phyloP scores from a whole-genome alignment of 2,329 filamentous ascomycete genomes.

The Taxawa tesnikishii region DNA sequence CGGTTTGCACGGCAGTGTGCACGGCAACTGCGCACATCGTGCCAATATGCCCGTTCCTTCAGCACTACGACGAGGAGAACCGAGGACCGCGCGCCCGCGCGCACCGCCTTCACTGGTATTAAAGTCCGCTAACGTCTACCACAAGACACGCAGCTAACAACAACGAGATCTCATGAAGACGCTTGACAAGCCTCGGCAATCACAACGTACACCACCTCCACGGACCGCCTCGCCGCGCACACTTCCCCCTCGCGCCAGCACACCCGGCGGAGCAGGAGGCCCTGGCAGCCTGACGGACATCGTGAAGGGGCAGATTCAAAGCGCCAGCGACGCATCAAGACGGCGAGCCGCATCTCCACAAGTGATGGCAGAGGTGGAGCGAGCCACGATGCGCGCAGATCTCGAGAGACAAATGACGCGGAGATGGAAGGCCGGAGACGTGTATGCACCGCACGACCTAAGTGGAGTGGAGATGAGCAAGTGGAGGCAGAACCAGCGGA shows the following conservation, averaged over 20 bases:
- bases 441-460: conserved; percentile 86
- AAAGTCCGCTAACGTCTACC: background rate
- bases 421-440: conserved; percentile 63
- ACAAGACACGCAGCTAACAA: background rate
- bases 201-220: background rate
- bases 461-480: conserved; percentile 66
- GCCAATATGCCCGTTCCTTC: conserved; percentile 5
- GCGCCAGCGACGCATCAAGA: background rate
- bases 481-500: conserved; percentile 51
- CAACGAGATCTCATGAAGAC: background rate
- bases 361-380: conserved; percentile 13
- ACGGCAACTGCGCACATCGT: conserved; percentile 1
- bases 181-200: background rate
- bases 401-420: conserved; percentile 55
- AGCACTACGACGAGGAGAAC: conserved; percentile 1
- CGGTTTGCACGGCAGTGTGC: too few relatives aligned
- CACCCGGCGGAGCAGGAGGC: too few relatives aligned
- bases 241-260: background rate
- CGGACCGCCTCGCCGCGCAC: background rate
- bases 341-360: background rate
- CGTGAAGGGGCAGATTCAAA: background rate
- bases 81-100: background rate
- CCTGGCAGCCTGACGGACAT: conserved; percentile 1
- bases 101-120: background rate
- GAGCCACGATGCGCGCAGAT: conserved; percentile 25